These are phyloP conservation scores for Phaeosphaeriaceae sp. DNA, from an alignment of 2,329 filamentous ascomycete species.

Conservation along the genomic window DNA sequence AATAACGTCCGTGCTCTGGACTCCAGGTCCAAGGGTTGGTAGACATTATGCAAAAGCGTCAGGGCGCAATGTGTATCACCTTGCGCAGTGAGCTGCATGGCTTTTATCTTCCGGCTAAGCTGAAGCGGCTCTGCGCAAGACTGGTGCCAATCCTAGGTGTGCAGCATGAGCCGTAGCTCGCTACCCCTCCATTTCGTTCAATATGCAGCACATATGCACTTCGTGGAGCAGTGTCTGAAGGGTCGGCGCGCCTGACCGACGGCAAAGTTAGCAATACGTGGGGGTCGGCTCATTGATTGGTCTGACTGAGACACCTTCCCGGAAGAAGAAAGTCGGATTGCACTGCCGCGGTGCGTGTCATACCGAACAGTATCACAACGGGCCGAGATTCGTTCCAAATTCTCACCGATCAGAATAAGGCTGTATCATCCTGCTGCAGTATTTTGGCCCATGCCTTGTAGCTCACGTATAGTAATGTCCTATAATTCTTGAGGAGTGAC, in stretches of 20 bases:
- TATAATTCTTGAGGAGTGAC: no score
- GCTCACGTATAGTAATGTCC: no score
- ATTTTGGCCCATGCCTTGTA: no score
- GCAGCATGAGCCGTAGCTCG: slow-evolving; percentile 3
- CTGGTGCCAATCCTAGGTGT: no score
- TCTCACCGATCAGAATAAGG: neutral
- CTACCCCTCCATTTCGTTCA: neutral
- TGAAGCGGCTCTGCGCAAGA: neutral
- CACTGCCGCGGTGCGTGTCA: no score
- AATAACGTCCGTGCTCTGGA: neutral
- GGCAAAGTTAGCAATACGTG: no score
- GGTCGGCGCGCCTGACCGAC: neutral
- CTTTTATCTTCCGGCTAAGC: slow-evolving; percentile 1
- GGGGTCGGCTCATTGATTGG: no score
- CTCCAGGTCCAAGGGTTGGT: neutral
- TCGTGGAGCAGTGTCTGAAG: neutral
- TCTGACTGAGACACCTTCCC: neutral
- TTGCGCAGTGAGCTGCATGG: neutral
- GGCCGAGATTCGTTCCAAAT: no score
- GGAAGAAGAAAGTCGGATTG: neutral
- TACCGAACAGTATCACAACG: no score
- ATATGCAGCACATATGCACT: slow-evolving; percentile 5
- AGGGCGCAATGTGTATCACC: neutral
- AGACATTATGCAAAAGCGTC: neutral
- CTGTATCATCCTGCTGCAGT: no score